Base-by-base conservation (phyloP, 169 alveolate genomes). In the Plasmodium vivax region DNA sequence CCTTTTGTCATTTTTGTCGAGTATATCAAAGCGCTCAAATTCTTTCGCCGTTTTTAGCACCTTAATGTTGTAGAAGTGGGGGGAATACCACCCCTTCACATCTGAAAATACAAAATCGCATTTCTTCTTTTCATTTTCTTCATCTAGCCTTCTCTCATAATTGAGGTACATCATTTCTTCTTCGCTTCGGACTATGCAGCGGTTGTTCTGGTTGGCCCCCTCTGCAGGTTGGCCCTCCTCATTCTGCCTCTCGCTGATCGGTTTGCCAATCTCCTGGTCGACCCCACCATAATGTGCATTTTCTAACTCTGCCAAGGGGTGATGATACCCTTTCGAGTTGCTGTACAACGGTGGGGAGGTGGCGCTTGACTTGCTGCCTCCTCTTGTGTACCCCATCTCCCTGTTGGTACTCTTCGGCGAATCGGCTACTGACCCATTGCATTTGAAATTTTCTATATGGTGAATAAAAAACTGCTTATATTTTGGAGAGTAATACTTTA, bases 71-170 rank as follows among this genome's bases (percentile, higher is more conserved):
- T 88, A 88, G 82, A 88, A 88, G 83, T 88, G 72, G 32, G 94
- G 94, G 12, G 94, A 88, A 88, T 88, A 88, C 94, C 94, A 88
- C 2, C 94, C 94, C 41, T 88, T 88, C 9, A 80, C 34, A 88
- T 88, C 94, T 56, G 94, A 88, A 72, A 62, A 88, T 30, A 74
- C 71, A 30, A 88, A 71, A 62, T 80, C 91, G 72, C 23, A 23
- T 88, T 68, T 88, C 41, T 87, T 87, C 36, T 87, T 87, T 16
- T 16, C 75, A 77, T 54, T 79, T 43, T 87, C 87, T 9, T 84
- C 92, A 10, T 87, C 81, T 16, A 87, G 38, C 3, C n/a, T 47
- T 51, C 7, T 62, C 27, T 54, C 80, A 47, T 87, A 75, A 75
- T 41, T 58, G n/a, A n/a, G n/a, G 68, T 47, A 75, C 71, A 19